A percentile compares a stretch with the other conserved stretches of the same genome.
These are phyloP conservation scores for Amauroascus niger DNA, from an alignment of 2,329 filamentous ascomycete species.

Conservation along the genomic window DNA sequence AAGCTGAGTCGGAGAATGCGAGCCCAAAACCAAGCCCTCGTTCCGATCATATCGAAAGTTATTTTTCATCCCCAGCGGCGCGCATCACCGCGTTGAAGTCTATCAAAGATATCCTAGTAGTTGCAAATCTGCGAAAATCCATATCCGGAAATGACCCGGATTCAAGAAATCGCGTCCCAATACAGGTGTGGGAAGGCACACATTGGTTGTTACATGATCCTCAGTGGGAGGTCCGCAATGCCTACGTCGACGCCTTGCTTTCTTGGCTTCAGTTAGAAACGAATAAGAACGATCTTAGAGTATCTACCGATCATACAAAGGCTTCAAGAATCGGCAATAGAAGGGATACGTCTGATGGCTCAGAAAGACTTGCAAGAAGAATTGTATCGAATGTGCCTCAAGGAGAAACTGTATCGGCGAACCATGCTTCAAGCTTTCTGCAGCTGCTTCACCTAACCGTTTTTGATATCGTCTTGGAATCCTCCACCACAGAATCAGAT, in stretches of 20 bases:
- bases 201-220: conserved; percentile 82
- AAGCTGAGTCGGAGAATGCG: conserved; percentile 39
- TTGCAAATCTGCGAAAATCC: conserved; percentile 62
- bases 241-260: conserved; percentile 72
- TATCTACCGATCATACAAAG: conserved; percentile 49
- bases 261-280: conserved; percentile 82
- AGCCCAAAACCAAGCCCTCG: background rate
- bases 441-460: conserved; percentile 73
- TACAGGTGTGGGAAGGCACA: conserved; percentile 90
- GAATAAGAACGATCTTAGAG: conserved; percentile 53
- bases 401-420: conserved; percentile 47
- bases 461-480: conserved; percentile 79
- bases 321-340: conserved; percentile 36
- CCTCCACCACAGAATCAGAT: conserved; percentile 61
- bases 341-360: conserved; percentile 33
- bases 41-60: conserved; percentile 36
- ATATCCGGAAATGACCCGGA: conserved; percentile 53
- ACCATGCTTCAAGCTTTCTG: conserved; percentile 59
- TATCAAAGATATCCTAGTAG: conserved; percentile 70
- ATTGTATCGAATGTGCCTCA: conserved; percentile 59
- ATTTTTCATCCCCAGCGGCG: conserved; percentile 55
- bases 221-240: conserved; percentile 66
- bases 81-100: conserved; percentile 60
- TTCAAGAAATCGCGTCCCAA: conserved; percentile 62
- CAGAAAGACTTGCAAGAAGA: conserved; percentile 45